These are phyloP conservation scores for Scedosporium aurantiacum DNA, from an alignment of 2,329 filamentous ascomycete genomes.

Conservation along the genomic window DNA sequence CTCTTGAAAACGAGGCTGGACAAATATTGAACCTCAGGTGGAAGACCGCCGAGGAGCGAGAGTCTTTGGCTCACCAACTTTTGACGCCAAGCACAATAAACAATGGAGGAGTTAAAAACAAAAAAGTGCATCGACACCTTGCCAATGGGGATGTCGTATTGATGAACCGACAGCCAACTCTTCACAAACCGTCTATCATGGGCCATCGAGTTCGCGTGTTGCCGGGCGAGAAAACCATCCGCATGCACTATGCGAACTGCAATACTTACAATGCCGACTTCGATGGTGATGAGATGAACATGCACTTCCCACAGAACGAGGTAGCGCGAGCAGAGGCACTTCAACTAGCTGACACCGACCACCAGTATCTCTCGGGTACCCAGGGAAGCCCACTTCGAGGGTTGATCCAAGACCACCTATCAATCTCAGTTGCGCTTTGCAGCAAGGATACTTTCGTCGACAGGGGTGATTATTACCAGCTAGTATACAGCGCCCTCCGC, in stretches of 20 bases:
- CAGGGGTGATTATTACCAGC: conserved; percentile 77
- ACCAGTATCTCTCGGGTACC: conserved; percentile 91
- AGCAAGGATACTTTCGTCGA: conserved; percentile 87
- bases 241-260: conserved; percentile 99
- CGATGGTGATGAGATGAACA: conserved; percentile 99
- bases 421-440: conserved; percentile 82
- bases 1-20: conserved; percentile 92
- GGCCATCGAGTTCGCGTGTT: conserved; percentile 86
- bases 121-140: conserved; percentile 93
- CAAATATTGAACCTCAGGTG: conserved; percentile 79
- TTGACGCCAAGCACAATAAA: conserved; percentile 71
- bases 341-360: conserved; percentile 89
- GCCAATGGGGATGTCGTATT: conserved; percentile 94
- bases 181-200: conserved; percentile 99
- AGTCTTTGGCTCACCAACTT: conserved; percentile 84
- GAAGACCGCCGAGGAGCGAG: conserved; percentile 79
- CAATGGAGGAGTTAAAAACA: conserved; percentile 68
- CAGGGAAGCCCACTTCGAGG: conserved; percentile 88
- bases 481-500: conserved; percentile 82
- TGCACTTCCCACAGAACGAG: conserved; percentile 98
- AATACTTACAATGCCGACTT: conserved; percentile 99
- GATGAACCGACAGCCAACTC: conserved; percentile 96
- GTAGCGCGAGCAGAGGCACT: conserved; percentile 85
- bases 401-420: conserved; percentile 97
- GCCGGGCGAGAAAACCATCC: conserved; percentile 90